Base-by-base conservation (phyloP, 176 grass and related monocot genomes). In the Ampelocalamus luodianensis region DNA sequence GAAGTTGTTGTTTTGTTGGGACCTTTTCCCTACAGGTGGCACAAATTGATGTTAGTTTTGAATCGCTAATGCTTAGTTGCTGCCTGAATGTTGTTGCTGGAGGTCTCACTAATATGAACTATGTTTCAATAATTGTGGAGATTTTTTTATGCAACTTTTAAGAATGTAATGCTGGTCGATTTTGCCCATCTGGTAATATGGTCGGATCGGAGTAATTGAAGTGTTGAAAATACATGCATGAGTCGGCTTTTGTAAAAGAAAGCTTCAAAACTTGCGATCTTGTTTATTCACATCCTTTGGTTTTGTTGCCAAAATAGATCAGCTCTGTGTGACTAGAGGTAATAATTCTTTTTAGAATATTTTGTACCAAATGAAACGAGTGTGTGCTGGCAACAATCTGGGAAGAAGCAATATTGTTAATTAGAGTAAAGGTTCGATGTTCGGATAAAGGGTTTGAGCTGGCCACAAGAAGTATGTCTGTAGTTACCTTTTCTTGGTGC, bases 251-350 rank as follows among this genome's bases (percentile, higher is more conserved):
- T 40, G 27, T 16, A 72, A 53, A 51, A 51, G 9, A 63, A 70
- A 44, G 1, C 18, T 53, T 73, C 10, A 23, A 16, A 63, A 82
- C 27, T 3, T 77, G 36, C 26, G 10, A 51, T 13, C 29, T 40
- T 61, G 68, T 64, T 53, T 54, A 23, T 77, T 67, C 8, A 3
- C 54, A 39, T 60, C 50, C 1, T 32, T 54, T 42, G 0, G 16
- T 37, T 60, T 58, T 68, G 16, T 67, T 68, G 29, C 36, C 15
- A 34, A 72, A 82, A 71, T 71, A 82, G 39, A 72, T 72, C 36
- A 68, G 34, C 8, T 26, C 29, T 68, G 22, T 40, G 15, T 44
- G 53, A 55, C 0, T 24, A 81, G 0, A 32, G 80, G 53, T 71
- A n/a, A 18, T 27, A 4, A 29, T 74, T 50, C 24, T 8, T 55